phyloP scores from a whole-genome alignment of 805 yeast genomes.

The Lipomyces orientalis region DNA sequence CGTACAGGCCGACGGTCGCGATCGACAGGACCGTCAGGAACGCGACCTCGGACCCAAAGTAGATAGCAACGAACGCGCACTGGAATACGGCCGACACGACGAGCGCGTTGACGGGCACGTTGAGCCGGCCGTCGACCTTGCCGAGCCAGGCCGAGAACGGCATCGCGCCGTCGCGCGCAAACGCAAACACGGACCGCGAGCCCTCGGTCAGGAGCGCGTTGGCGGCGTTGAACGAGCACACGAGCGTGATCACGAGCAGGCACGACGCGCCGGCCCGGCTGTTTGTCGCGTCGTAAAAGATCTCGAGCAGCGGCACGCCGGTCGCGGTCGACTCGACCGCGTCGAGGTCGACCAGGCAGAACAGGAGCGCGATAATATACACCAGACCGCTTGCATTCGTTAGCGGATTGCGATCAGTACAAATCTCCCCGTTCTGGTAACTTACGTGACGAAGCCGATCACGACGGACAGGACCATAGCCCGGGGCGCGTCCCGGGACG shows the following conservation, averaged over 20 bases:
- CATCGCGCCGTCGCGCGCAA: conserved; percentile 70
- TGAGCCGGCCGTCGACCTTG: conserved; percentile 56
- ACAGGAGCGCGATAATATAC: conserved; percentile 43
- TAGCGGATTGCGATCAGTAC: no score
- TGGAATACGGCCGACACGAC: conserved; percentile 31
- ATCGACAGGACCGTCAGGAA: conserved; percentile 38
- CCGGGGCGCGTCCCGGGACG: conserved; percentile 67
- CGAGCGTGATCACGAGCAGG: conserved; percentile 26
- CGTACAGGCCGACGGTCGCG: conserved; percentile 38
- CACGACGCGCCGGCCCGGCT: conserved; percentile 38
- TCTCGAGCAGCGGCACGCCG: conserved; percentile 40
- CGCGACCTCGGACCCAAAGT: conserved; percentile 37
- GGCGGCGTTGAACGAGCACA: conserved; percentile 35
- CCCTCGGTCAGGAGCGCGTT: conserved; percentile 46
- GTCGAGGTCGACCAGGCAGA: conserved; percentile 44
- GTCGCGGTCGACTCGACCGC: conserved; percentile 36
- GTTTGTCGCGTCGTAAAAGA: conserved; percentile 38
- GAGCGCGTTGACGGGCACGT: conserved; percentile 67
- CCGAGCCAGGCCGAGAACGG: conserved; percentile 61
- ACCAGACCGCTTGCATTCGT: conserved; percentile 37
- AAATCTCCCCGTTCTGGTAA: no score
- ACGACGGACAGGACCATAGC: conserved; percentile 64
- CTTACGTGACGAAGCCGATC: conserved; percentile 41
- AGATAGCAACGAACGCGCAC: conserved; percentile 37
- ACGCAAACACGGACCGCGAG: conserved; percentile 69